Evolutionary conservation across 2,329 filamentous ascomycete species (phyloP).

Genomic region (Lachnellula suecica): DNA sequence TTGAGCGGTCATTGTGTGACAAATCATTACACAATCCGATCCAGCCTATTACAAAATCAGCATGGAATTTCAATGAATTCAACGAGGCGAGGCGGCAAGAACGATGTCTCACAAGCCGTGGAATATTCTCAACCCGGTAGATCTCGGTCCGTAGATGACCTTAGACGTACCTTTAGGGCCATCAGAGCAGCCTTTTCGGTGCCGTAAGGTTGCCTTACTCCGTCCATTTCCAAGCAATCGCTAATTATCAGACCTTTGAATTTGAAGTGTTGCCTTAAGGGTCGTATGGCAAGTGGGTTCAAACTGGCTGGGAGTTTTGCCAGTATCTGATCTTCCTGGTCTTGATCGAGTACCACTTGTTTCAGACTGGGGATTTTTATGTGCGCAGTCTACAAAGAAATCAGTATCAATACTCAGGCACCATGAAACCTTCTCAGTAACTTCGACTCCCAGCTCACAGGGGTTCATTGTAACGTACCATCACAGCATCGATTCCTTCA

Average conservation of each 20-base stretch:
- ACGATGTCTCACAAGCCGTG: no score
- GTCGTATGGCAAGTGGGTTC: slow-evolving; percentile 36
- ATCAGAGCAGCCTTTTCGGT: slow-evolving; percentile 40
- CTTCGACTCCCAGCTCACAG: slow-evolving; percentile 17
- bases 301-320: slow-evolving; percentile 39
- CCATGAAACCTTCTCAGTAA: neutral
- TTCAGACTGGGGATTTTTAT: no score
- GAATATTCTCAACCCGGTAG: no score
- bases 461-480: slow-evolving; percentile 43
- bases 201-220: slow-evolving; percentile 39
- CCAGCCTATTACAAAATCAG: slow-evolving; percentile 31
- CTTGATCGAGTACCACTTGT: no score
- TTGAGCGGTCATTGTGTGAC: slow-evolving; percentile 41
- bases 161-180: slow-evolving; percentile 38
- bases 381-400: no score
- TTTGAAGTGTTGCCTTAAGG: slow-evolving; percentile 41
- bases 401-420: no score
- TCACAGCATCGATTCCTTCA: slow-evolving; percentile 42
- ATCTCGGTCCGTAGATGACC: no score
- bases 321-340: slow-evolving; percentile 3
- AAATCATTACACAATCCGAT: slow-evolving; percentile 45
- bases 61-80: no score
- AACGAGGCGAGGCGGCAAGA: no score
- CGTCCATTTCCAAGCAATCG: slow-evolving; percentile 46
- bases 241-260: slow-evolving; percentile 44